Percentiles rank a stretch among this genome's conserved stretches.
These are phyloP conservation scores for Astragalus glycyphyllos DNA, from an alignment of 306 rosid genomes.

Conservation along the genomic window DNA sequence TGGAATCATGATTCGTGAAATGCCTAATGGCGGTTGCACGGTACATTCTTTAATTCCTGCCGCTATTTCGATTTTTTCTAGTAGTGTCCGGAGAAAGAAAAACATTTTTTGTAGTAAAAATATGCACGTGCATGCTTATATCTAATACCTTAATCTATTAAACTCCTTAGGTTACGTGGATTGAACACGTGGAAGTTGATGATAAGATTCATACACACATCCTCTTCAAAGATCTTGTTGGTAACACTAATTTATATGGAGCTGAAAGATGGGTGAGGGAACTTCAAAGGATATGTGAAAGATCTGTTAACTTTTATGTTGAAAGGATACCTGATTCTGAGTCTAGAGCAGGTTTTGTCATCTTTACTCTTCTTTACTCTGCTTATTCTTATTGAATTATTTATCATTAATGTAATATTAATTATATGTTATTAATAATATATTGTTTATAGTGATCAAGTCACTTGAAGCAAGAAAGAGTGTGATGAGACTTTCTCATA, in stretches of 20 bases:
- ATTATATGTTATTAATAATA: neutral
- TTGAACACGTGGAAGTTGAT: constrained; percentile 81
- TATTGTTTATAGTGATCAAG: constrained; percentile 46
- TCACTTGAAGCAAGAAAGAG: constrained; percentile 57
- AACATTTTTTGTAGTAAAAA: no score
- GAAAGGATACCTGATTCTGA: constrained; percentile 27
- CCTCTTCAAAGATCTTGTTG: constrained; percentile 57
- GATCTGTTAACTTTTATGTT: constrained; percentile 25
- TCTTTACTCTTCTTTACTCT: no score
- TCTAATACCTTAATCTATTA: no score
- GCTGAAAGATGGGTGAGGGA: constrained; percentile 76
- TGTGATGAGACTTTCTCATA: constrained; percentile 56
- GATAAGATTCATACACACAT: constrained; percentile 51
- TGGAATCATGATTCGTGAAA: constrained; percentile 73
- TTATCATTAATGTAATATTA: no score
- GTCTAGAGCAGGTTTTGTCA: constrained; percentile 26
- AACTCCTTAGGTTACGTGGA: constrained; percentile 64
- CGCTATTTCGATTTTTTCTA: no score
- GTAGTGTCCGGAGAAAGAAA: no score
- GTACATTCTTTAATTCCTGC: constrained; percentile 32
- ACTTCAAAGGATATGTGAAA: constrained; percentile 68
- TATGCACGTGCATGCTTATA: no score
- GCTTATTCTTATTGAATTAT: no score
- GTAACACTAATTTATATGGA: constrained; percentile 56
- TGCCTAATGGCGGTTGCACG: constrained; percentile 59